Evolutionary conservation across 2,329 filamentous ascomycete species (phyloP).

Genomic region (Colletotrichum melonis): DNA sequence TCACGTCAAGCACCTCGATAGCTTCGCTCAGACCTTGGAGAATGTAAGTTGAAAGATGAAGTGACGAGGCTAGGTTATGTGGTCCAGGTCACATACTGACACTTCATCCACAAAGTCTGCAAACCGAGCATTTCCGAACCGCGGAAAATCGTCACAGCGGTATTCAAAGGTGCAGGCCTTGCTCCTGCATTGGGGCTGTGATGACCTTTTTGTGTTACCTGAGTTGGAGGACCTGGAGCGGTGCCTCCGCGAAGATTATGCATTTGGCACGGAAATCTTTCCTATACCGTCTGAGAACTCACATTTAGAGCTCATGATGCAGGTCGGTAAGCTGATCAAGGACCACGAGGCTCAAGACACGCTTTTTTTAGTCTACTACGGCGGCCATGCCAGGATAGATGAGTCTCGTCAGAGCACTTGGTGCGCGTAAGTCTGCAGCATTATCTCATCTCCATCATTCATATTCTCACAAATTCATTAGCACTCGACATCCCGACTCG

Average conservation of each 20-base stretch:
- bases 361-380: slow-evolving; percentile 69
- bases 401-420: slow-evolving; percentile 70
- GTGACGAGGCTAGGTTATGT: too few species aligned
- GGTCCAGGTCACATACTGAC: background rate
- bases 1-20: slow-evolving; percentile 66
- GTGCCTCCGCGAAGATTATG: slow-evolving; percentile 65
- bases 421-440: slow-evolving; percentile 61
- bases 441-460: background rate
- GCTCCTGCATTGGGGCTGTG: slow-evolving; percentile 67
- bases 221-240: slow-evolving; percentile 68
- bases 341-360: slow-evolving; percentile 66
- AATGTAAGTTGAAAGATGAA: slow-evolving; percentile 53
- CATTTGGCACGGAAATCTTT: slow-evolving; percentile 68
- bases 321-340: slow-evolving; percentile 67
- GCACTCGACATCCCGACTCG: slow-evolving; percentile 62
- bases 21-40: slow-evolving; percentile 66
- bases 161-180: slow-evolving; percentile 67
- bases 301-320: slow-evolving; percentile 68
- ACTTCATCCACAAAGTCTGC: slow-evolving; percentile 66
- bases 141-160: slow-evolving; percentile 61
- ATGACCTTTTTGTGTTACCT: slow-evolving; percentile 68
- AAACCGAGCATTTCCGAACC: slow-evolving; percentile 66
- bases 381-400: slow-evolving; percentile 69
- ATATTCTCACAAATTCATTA: slow-evolving; percentile 38
- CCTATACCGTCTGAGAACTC: slow-evolving; percentile 69